phyloP scores from a whole-genome alignment of 1,284 basidiomycete species.

The Waitea zeae region DNA sequence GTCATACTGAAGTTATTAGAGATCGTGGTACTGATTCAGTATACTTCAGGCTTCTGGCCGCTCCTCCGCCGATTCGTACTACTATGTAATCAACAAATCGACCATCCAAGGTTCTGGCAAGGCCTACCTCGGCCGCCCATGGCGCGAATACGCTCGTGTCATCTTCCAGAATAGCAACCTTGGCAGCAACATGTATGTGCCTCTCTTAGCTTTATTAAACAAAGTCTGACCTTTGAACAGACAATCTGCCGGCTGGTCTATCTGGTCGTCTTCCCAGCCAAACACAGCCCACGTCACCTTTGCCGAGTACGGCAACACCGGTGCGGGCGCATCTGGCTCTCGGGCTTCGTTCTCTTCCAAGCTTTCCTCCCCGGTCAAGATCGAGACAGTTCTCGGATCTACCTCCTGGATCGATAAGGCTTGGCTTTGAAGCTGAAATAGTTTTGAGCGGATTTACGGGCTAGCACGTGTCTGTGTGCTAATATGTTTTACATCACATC shows the following conservation, averaged over 20 bases:
- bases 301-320: constrained; percentile 26
- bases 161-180: constrained; percentile 14
- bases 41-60: too few species aligned
- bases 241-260: constrained; percentile 22
- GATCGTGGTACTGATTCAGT: too few species aligned
- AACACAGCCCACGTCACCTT: constrained; percentile 23
- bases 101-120: constrained; percentile 26
- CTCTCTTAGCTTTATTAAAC: not conserved
- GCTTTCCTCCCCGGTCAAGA: constrained; percentile 20
- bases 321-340: constrained; percentile 14
- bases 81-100: too few species aligned
- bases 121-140: constrained; percentile 31
- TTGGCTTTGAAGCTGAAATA: not conserved
- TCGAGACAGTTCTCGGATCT: constrained; percentile 23
- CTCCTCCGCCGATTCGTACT: too few species aligned
- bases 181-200: not conserved
- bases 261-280: constrained; percentile 22
- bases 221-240: not conserved
- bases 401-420: constrained; percentile 25
- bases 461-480: too few species aligned
- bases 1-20: too few species aligned
- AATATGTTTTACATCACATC: too few species aligned
- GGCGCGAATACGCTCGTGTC: constrained; percentile 17
- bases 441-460: too few species aligned
- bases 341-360: constrained; percentile 15